These are phyloP conservation scores for Kazachstania sp. DNA, from an alignment of 1,139 yeast genomes.

Conservation along the genomic window DNA sequence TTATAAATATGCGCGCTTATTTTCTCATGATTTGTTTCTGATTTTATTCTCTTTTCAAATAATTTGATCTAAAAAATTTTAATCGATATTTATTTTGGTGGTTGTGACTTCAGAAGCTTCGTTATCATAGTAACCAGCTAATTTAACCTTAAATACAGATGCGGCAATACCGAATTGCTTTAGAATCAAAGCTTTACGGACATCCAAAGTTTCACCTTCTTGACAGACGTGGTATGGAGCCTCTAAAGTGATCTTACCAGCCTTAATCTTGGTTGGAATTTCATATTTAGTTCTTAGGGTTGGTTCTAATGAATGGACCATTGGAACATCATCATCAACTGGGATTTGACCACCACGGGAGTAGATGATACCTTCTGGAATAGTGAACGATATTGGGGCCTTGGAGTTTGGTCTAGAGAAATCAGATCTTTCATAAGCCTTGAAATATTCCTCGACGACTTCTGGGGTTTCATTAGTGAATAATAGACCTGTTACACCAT, in stretches of 20 bases:
- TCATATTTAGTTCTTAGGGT: slow-evolving; percentile 81
- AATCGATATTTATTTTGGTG: slow-evolving; percentile 32
- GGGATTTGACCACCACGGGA: slow-evolving; percentile 94
- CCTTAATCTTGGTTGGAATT: slow-evolving; percentile 82
- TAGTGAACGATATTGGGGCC: slow-evolving; percentile 72
- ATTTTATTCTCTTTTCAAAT: too few species aligned
- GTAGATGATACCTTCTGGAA: slow-evolving; percentile 86
- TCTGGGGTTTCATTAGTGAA: slow-evolving; percentile 82
- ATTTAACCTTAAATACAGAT: slow-evolving; percentile 75
- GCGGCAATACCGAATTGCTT: slow-evolving; percentile 96
- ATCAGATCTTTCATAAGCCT: slow-evolving; percentile 68
- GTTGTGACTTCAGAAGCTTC: slow-evolving; percentile 35
- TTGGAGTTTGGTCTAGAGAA: slow-evolving; percentile 82
- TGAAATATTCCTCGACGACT: slow-evolving; percentile 78
- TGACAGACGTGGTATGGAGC: slow-evolving; percentile 75
- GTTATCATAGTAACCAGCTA: slow-evolving; percentile 67
- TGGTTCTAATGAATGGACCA: slow-evolving; percentile 92
- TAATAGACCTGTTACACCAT: slow-evolving; percentile 78
- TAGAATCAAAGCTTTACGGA: slow-evolving; percentile 82
- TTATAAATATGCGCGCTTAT: too few species aligned
- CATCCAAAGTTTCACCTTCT: slow-evolving; percentile 74
- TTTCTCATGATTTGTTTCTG: too few species aligned
- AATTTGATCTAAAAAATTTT: slow-evolving; percentile 1
- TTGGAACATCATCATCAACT: slow-evolving; percentile 86
- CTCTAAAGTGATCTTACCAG: slow-evolving; percentile 74